A percentile compares a stretch with the other conserved stretches of the same genome.
Conservation (phyloP, 2,329 filamentous ascomycete genomes). For the Endothia cerciana region DNA sequence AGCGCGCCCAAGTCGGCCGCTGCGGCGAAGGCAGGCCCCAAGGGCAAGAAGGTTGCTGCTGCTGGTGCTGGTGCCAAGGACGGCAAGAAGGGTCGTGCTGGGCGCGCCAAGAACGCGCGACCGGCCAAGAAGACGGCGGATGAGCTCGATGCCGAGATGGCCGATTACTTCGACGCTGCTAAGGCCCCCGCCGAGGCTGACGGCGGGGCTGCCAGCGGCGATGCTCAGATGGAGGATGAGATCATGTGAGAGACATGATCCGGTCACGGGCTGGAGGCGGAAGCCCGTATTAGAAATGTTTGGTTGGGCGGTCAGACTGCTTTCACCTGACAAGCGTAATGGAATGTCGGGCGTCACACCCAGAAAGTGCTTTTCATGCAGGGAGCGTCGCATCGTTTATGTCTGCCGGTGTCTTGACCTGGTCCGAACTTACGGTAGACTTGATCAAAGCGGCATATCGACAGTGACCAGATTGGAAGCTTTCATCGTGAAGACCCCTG, state of each 20-base stretch:
- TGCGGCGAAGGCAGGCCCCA: slow-evolving; percentile 66
- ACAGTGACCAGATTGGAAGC: not conserved
- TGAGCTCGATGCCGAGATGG: slow-evolving; percentile 97
- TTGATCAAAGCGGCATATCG: not conserved
- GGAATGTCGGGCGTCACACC: not conserved
- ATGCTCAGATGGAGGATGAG: slow-evolving; percentile 70
- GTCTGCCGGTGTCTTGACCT: not conserved
- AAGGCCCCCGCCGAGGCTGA: slow-evolving; percentile 50
- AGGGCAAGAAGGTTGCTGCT: slow-evolving; percentile 47
- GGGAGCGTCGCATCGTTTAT: not conserved
- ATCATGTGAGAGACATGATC: slow-evolving; percentile 49
- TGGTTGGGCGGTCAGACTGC: not conserved
- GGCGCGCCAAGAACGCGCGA: slow-evolving; percentile 59
- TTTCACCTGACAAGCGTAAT: not conserved
- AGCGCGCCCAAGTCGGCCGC: slow-evolving; percentile 81
- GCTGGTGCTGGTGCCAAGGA: slow-evolving; percentile 48
- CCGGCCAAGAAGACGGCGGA: slow-evolving; percentile 87
- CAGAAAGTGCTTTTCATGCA: slow-evolving; percentile 7
- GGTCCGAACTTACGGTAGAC: not conserved
- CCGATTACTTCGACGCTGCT: slow-evolving; percentile 78
- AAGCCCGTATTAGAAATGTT: not conserved
- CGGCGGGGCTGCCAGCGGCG: slow-evolving; percentile 48
- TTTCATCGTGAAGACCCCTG: not conserved
- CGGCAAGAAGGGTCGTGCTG: slow-evolving; percentile 56
- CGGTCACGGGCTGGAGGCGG: not conserved